These are phyloP conservation scores for Cyberlindnera xishuangbannaensis DNA, from an alignment of 805 yeast genomes.

Conservation along the genomic window DNA sequence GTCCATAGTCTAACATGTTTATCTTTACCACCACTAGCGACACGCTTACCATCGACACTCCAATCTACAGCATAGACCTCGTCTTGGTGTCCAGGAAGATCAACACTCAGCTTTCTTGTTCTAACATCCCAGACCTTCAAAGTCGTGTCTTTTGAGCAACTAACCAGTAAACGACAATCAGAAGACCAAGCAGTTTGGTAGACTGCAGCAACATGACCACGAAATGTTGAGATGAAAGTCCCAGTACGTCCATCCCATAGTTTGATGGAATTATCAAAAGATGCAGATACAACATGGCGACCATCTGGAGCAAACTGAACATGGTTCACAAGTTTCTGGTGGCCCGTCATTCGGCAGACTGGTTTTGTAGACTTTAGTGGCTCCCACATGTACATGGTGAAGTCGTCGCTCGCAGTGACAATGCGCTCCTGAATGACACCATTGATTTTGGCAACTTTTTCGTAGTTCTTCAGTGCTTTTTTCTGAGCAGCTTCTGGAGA, in stretches of 20 bases:
- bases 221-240: constrained; percentile 77
- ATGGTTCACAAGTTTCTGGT: constrained; percentile 93
- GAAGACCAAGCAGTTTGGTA: constrained; percentile 98
- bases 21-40: constrained; percentile 97
- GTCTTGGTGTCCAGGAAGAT: constrained; percentile 93
- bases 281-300: constrained; percentile 80
- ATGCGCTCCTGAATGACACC: constrained; percentile 74
- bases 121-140: constrained; percentile 94
- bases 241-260: constrained; percentile 96
- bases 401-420: constrained; percentile 95
- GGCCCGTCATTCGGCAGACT: constrained; percentile 91
- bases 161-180: constrained; percentile 83
- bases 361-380: constrained; percentile 80
- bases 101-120: constrained; percentile 77
- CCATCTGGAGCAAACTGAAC: constrained; percentile 97
- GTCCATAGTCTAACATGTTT: constrained; percentile 93
- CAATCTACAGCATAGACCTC: constrained; percentile 97
- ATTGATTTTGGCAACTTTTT: constrained; percentile 49
- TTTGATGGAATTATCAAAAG: constrained; percentile 93
- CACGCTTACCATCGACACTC: constrained; percentile 91
- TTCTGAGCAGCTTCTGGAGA: constrained; percentile 40
- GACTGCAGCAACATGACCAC: constrained; percentile 98
- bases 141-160: constrained; percentile 94
- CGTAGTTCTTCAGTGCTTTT: constrained; percentile 46
- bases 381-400: constrained; percentile 97